These are phyloP conservation scores for Diospyros lotus DNA, from an alignment of 148 eudicot genomes.

Conservation along the genomic window DNA sequence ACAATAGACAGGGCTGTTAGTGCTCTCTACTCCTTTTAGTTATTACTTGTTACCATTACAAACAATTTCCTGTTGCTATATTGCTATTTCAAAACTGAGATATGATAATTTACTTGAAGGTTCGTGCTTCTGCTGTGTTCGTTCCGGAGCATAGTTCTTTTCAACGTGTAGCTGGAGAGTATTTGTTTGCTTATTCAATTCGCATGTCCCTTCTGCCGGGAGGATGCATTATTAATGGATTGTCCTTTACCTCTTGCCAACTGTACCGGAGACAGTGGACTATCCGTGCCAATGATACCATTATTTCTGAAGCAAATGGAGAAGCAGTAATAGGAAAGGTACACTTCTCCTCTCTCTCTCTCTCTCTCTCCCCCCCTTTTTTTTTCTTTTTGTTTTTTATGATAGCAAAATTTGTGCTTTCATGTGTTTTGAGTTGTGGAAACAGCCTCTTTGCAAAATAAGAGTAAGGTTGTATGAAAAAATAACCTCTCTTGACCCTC, in stretches of 20 bases:
- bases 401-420: background rate
- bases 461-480: too few relatives aligned
- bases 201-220: constrained; percentile 79
- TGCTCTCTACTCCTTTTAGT: background rate
- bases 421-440: too few relatives aligned
- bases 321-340: constrained; percentile 97
- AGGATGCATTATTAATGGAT: constrained; percentile 64
- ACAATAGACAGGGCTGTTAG: background rate
- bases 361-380: too few relatives aligned
- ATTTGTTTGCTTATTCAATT: constrained; percentile 67
- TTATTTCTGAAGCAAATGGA: constrained; percentile 41
- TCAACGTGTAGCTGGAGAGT: constrained; percentile 18
- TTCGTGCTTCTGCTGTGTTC: constrained; percentile 86
- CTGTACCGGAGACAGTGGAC: constrained; percentile 78
- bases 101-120: constrained; percentile 35
- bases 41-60: background rate
- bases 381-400: constrained; percentile 5
- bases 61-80: background rate
- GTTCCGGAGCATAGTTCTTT: constrained; percentile 67
- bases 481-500: too few relatives aligned
- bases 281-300: constrained; percentile 48
- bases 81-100: constrained; percentile 4
- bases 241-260: constrained; percentile 63
- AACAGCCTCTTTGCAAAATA: too few relatives aligned
- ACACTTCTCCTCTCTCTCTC: background rate